Percentiles rank a stretch among this genome's conserved stretches.
phyloP scores from a whole-genome alignment of 2,329 filamentous ascomycete species.

The Chaetomium sp. region DNA sequence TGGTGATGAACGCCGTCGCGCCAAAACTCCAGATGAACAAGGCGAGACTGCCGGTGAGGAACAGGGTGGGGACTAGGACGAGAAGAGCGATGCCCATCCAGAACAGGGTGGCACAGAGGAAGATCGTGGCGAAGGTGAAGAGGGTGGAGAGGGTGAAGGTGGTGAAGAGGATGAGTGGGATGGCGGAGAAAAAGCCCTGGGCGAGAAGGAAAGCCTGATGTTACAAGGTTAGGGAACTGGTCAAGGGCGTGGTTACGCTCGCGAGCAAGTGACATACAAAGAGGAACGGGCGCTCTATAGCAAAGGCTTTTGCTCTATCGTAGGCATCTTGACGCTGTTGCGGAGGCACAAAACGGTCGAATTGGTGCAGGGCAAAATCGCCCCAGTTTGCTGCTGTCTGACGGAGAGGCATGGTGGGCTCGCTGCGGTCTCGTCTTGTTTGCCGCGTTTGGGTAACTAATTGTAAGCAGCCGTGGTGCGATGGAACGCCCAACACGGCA shows the following conservation, averaged over 20 bases:
- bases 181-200: constrained; percentile 57
- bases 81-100: constrained; percentile 61
- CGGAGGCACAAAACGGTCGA: constrained; percentile 52
- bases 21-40: constrained; percentile 63
- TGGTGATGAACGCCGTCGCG: constrained; percentile 50
- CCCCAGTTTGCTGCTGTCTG: constrained; percentile 21
- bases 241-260: not conserved
- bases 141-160: constrained; percentile 58
- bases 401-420: not conserved
- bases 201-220: constrained; percentile 59
- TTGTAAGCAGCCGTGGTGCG: too few relatives aligned
- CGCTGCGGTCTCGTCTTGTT: not conserved
- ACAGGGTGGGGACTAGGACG: constrained; percentile 61
- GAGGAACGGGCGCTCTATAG: constrained; percentile 59
- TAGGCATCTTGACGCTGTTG: constrained; percentile 52
- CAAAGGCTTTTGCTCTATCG: constrained; percentile 48
- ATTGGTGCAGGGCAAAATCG: constrained; percentile 37
- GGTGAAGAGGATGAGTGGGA: constrained; percentile 63
- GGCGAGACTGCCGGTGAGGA: constrained; percentile 57
- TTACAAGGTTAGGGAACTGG: not conserved
- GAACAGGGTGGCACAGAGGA: constrained; percentile 60
- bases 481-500: too few relatives aligned
- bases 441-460: too few relatives aligned
- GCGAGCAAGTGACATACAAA: constrained; percentile 46
- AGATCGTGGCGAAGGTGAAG: constrained; percentile 55